phyloP scores from a whole-genome alignment of 345 rosid genomes.

The Iberis pinnata region DNA sequence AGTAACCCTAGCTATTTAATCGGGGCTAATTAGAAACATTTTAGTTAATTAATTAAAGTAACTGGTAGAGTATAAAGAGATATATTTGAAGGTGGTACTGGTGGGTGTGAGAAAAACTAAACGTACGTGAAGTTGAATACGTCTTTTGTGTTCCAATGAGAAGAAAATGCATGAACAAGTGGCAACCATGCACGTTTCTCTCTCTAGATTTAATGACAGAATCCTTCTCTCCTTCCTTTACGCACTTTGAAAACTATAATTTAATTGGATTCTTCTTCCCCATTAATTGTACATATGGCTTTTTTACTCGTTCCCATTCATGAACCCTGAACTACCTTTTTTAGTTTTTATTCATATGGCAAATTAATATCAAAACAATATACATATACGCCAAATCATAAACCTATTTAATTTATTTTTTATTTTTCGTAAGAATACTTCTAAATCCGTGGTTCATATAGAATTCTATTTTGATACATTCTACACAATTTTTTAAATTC shows the following conservation, averaged over 20 bases:
- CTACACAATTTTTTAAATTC: too few species aligned
- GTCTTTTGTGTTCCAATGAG: constrained; percentile 9
- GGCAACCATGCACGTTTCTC: constrained; percentile 21
- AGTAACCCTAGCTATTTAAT: too few species aligned
- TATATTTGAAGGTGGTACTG: neutral
- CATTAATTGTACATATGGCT: neutral
- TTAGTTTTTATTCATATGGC: too few species aligned
- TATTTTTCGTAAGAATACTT: too few species aligned
- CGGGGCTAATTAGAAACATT: neutral
- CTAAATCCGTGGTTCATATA: too few species aligned
- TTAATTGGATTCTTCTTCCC: constrained; percentile 9
- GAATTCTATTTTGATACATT: too few species aligned
- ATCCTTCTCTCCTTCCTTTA: constrained; percentile 7
- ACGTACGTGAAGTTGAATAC: constrained; percentile 8
- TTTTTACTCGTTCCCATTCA: neutral
- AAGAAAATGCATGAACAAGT: constrained; percentile 16
- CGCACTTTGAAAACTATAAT: neutral
- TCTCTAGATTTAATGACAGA: constrained; percentile 14
- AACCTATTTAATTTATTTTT: too few species aligned
- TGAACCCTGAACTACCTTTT: constrained; percentile 3
- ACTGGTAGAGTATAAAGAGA: neutral
- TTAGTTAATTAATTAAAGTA: too few species aligned
- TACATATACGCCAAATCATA: too few species aligned
- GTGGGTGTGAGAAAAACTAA: neutral
- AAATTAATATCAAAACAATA: too few species aligned